Conservation (phyloP, 2,329 filamentous ascomycete genomes). For the Clonostachys byssicola region DNA sequence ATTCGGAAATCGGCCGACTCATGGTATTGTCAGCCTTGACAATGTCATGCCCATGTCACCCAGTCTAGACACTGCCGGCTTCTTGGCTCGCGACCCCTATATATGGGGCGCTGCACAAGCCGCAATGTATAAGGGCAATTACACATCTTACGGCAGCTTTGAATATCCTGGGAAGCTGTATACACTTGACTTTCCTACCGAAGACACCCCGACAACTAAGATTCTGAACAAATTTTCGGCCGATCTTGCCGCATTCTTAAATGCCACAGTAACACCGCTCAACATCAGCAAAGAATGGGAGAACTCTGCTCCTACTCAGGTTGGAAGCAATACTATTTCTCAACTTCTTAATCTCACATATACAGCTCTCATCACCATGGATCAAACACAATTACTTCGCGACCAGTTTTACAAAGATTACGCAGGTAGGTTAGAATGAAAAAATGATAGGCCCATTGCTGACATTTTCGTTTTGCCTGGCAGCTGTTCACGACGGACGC, state of each 20-base stretch:
- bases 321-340: too few relatives aligned
- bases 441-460: too few relatives aligned
- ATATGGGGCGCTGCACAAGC: slow-evolving; percentile 23
- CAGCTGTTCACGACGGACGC: slow-evolving; percentile 14
- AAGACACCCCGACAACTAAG: too few relatives aligned
- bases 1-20: slow-evolving; percentile 38
- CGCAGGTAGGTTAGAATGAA: slow-evolving; percentile 13
- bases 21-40: slow-evolving; percentile 29
- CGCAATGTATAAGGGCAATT: slow-evolving; percentile 24
- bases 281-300: slow-evolving; percentile 17
- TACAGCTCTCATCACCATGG: slow-evolving; percentile 17
- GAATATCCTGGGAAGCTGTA: slow-evolving; percentile 14
- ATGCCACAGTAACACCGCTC: slow-evolving; percentile 2
- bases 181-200: too few relatives aligned
- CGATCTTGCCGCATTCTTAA: slow-evolving; percentile 11
- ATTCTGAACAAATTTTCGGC: slow-evolving; percentile 20
- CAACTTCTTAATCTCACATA: too few relatives aligned
- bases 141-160: slow-evolving; percentile 13
- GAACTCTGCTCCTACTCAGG: slow-evolving; percentile 9
- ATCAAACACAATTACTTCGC: slow-evolving; percentile 17
- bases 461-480: neutral
- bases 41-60: slow-evolving; percentile 32
- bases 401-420: slow-evolving; percentile 32
- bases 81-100: slow-evolving; percentile 28
- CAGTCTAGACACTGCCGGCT: slow-evolving; percentile 35